These are phyloP conservation scores for Alternaria sp. DNA, from an alignment of 2,329 filamentous ascomycete species.

Conservation along the genomic window DNA sequence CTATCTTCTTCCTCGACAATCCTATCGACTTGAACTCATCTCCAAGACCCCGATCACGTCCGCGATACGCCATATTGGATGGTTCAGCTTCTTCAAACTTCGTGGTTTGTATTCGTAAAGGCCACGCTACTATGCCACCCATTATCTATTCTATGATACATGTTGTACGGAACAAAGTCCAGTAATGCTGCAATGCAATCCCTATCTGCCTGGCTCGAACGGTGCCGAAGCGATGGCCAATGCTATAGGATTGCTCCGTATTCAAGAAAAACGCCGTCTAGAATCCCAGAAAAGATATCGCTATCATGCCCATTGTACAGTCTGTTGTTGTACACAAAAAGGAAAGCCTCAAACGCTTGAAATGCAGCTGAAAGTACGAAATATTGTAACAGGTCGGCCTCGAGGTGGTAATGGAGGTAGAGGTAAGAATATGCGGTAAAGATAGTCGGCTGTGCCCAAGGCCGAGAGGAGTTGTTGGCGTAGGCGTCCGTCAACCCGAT, in stretches of 20 bases:
- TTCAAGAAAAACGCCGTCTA: constrained; percentile 23
- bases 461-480: constrained; percentile 1
- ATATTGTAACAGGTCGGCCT: constrained; percentile 13
- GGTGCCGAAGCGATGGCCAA: background rate
- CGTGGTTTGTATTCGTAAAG: constrained; percentile 1
- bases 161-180: constrained; percentile 6
- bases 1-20: background rate
- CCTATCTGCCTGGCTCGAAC: constrained; percentile 8
- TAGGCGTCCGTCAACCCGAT: background rate
- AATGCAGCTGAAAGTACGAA: constrained; percentile 20
- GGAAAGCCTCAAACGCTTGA: constrained; percentile 23
- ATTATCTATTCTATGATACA: constrained; percentile 5
- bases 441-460: constrained; percentile 13
- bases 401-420: background rate
- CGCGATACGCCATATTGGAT: background rate
- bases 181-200: constrained; percentile 4
- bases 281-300: constrained; percentile 18
- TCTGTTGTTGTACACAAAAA: constrained; percentile 23
- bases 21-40: background rate
- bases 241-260: constrained; percentile 10
- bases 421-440: constrained; percentile 1
- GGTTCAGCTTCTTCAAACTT: background rate
- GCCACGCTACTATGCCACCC: background rate
- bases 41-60: background rate
- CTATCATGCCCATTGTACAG: constrained; percentile 19